A percentile compares a stretch with the other conserved stretches of the same genome.
Evolutionary conservation across 1,284 basidiomycete genomes (phyloP).

Genomic region (Leccinum angustisporum): DNA sequence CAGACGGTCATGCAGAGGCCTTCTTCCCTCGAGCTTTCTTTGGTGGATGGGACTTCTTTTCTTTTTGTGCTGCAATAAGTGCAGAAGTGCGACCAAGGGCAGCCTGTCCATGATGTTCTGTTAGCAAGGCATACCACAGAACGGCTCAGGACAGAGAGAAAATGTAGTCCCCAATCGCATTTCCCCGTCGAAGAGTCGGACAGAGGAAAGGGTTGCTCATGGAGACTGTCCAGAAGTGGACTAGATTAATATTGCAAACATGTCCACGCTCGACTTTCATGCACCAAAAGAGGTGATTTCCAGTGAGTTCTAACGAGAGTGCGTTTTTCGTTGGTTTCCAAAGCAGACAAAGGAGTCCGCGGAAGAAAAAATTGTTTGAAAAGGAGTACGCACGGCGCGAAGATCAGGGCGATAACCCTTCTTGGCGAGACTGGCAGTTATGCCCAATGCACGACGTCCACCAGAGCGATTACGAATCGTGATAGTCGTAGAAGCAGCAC

Average conservation of each 20-base stretch:
- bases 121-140: slow-evolving; percentile 20
- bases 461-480: slow-evolving; percentile 73
- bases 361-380: background rate
- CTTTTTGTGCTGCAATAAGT: slow-evolving; percentile 67
- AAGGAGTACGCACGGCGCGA: slow-evolving; percentile 60
- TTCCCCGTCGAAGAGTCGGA: slow-evolving; percentile 15
- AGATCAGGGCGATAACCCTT: slow-evolving; percentile 84
- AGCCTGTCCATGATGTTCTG: slow-evolving; percentile 48
- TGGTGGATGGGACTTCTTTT: slow-evolving; percentile 68
- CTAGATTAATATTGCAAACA: slow-evolving; percentile 68
- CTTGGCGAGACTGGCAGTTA: slow-evolving; percentile 65
- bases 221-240: slow-evolving; percentile 26
- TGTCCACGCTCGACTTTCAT: slow-evolving; percentile 87
- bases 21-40: slow-evolving; percentile 81
- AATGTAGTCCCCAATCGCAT: slow-evolving; percentile 28
- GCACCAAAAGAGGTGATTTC: slow-evolving; percentile 51
- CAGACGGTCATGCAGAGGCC: slow-evolving; percentile 34
- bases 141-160: slow-evolving; percentile 15
- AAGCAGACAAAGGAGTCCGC: background rate
- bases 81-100: slow-evolving; percentile 82
- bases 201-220: slow-evolving; percentile 19
- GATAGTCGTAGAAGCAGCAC: slow-evolving; percentile 47
- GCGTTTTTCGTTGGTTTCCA: slow-evolving; percentile 37
- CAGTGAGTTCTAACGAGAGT: slow-evolving; percentile 79
- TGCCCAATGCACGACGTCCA: slow-evolving; percentile 71